These are phyloP conservation scores for Xylaria telfairii DNA, from an alignment of 495 filamentous ascomycete species.

Conservation along the genomic window DNA sequence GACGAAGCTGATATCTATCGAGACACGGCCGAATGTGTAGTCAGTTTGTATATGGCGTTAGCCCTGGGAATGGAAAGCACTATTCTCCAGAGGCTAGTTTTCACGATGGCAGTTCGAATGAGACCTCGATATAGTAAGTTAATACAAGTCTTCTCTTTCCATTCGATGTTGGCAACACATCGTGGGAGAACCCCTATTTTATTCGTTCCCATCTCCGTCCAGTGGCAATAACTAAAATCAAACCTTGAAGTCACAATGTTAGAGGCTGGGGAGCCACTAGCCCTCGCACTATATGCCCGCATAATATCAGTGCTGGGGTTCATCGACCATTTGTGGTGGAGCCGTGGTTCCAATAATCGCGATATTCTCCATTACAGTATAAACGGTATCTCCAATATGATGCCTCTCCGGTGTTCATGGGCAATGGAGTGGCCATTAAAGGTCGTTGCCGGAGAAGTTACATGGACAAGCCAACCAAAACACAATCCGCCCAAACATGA, in stretches of 20 bases:
- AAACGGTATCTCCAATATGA: constrained; percentile 11
- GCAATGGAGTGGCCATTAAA: constrained; percentile 20
- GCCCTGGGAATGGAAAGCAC: not conserved
- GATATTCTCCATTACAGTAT: constrained; percentile 17
- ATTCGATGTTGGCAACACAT: not conserved
- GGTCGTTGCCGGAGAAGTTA: constrained; percentile 15
- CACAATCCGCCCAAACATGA: not conserved
- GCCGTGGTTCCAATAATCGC: constrained; percentile 15
- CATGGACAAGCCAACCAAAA: not conserved
- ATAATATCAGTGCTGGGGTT: constrained; percentile 16
- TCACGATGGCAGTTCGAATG: constrained; percentile 27
- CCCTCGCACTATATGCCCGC: constrained; percentile 25
- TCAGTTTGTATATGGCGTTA: constrained; percentile 13
- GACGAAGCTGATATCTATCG: constrained; percentile 13
- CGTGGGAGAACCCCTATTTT: not conserved
- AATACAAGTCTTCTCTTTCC: not conserved
- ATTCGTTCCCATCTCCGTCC: not conserved
- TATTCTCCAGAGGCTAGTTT: constrained; percentile 20
- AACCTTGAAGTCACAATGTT: constrained; percentile 4
- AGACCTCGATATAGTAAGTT: constrained; percentile 21
- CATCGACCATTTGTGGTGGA: constrained; percentile 26
- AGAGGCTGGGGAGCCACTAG: constrained; percentile 20
- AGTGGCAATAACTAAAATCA: constrained; percentile 9
- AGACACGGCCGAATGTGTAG: constrained; percentile 14
- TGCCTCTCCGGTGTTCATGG: constrained; percentile 12